Percentiles rank a stretch among this genome's conserved stretches.
Evolutionary conservation across 331 rosid genomes (phyloP).

Genomic region (Telfairia occidentalis): DNA sequence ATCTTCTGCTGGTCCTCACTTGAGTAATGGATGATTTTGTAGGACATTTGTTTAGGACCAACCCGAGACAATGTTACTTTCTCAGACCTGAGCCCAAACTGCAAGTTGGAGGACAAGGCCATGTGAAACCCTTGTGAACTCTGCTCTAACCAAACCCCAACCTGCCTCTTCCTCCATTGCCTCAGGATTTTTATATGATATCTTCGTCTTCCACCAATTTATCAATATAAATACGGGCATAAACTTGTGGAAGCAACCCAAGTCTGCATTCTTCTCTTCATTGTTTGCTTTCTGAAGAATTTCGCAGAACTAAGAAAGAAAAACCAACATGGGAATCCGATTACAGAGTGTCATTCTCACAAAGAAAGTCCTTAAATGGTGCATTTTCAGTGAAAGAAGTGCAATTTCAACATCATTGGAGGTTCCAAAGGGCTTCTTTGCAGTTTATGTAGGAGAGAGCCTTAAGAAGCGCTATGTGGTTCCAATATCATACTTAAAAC

Average conservation of each 20-base stretch:
- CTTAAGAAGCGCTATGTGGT: constrained; percentile 15
- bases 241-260: neutral
- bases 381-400: neutral
- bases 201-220: neutral
- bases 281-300: neutral
- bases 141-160: neutral
- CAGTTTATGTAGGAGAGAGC: constrained; percentile 16
- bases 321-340: neutral
- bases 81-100: neutral
- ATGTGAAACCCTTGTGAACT: constrained; percentile 12
- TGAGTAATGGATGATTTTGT: constrained; percentile 15
- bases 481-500: constrained; percentile 15
- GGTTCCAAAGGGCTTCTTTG: constrained; percentile 19
- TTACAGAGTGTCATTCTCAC: neutral
- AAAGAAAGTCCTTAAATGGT: neutral
- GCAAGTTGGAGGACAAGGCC: constrained; percentile 13
- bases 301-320: neutral
- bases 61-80: neutral
- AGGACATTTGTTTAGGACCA: constrained; percentile 11
- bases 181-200: neutral
- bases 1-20: constrained; percentile 9
- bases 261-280: neutral
- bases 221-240: neutral
- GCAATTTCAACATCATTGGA: constrained; percentile 8
- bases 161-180: constrained; percentile 3